Evolutionary conservation across 73 alveolate species (phyloP).

Genomic region (Paramecium pentaurelia): DNA sequence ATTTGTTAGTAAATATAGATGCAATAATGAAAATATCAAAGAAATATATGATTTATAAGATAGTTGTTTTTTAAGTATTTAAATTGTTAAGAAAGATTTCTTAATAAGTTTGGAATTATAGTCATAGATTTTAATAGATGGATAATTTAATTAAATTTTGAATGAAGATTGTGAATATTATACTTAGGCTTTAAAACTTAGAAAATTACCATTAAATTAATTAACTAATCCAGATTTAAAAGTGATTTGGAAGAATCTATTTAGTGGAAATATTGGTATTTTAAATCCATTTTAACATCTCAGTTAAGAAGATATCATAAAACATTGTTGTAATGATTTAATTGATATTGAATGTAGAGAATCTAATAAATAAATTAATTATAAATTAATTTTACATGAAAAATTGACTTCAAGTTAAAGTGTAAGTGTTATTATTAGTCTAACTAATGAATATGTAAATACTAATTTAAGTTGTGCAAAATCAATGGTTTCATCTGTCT

Average conservation of each 20-base stretch:
- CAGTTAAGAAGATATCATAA: background rate
- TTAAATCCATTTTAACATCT: slow-evolving; percentile 5
- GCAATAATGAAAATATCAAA: background rate
- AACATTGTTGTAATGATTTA: slow-evolving; percentile 22
- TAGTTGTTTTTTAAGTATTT: background rate
- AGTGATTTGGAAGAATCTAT: background rate
- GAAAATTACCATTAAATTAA: background rate
- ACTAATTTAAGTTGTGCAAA: background rate
- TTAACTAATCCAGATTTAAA: background rate
- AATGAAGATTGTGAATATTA: slow-evolving; percentile 2
- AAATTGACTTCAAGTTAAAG: background rate
- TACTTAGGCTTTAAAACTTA: background rate
- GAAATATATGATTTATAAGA: slow-evolving; percentile 39
- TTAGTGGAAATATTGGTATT: background rate
- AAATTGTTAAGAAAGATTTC: background rate
- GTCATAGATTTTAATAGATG: background rate
- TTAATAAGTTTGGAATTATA: background rate
- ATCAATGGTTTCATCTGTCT: slow-evolving; percentile 28
- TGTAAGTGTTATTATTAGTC: background rate
- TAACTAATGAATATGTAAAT: background rate
- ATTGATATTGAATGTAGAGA: slow-evolving; percentile 7
- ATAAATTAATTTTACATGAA: background rate
- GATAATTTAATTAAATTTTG: background rate
- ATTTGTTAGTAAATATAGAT: background rate
- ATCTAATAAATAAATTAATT: background rate